phyloP scores from a whole-genome alignment of 768 basidiomycete genomes.

The Trametes cingulata region DNA sequence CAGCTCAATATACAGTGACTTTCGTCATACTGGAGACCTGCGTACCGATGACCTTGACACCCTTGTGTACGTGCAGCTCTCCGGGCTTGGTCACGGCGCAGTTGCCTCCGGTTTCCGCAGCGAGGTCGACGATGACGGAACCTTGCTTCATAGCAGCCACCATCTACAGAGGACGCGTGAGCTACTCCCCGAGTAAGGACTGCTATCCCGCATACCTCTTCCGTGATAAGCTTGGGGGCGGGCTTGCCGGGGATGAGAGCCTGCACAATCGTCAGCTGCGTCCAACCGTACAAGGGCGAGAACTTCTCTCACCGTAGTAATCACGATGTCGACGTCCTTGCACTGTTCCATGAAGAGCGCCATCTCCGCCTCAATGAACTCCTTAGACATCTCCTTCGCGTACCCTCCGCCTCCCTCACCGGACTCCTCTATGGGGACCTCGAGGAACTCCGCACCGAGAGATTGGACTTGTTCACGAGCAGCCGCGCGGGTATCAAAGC shows the following conservation, averaged over 20 bases:
- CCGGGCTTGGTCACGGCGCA: constrained; percentile 83
- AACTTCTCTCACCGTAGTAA: constrained; percentile 63
- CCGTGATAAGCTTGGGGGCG: constrained; percentile 81
- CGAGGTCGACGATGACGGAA: constrained; percentile 84
- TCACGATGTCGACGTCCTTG: constrained; percentile 86
- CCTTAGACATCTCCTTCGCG: constrained; percentile 89
- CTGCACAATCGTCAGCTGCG: constrained; percentile 33
- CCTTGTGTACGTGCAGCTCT: constrained; percentile 63
- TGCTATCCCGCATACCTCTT: constrained; percentile 43
- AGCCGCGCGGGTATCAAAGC: constrained; percentile 83
- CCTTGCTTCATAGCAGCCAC: constrained; percentile 91
- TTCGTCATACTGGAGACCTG: background rate
- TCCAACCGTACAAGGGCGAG: background rate
- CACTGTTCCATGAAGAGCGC: constrained; percentile 84
- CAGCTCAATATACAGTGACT: background rate
- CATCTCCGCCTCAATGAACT: constrained; percentile 88
- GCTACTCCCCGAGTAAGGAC: background rate
- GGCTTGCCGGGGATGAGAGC: constrained; percentile 86
- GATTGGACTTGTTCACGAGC: constrained; percentile 90
- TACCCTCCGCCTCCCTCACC: constrained; percentile 84
- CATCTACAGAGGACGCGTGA: constrained; percentile 46
- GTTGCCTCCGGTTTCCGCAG: constrained; percentile 89
- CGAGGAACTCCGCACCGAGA: constrained; percentile 87
- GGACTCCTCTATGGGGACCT: constrained; percentile 77
- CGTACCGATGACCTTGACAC: constrained; percentile 81